These are phyloP conservation scores for Lignosus rhinocerotis DNA, from an alignment of 1,284 basidiomycete genomes.

Conservation along the genomic window DNA sequence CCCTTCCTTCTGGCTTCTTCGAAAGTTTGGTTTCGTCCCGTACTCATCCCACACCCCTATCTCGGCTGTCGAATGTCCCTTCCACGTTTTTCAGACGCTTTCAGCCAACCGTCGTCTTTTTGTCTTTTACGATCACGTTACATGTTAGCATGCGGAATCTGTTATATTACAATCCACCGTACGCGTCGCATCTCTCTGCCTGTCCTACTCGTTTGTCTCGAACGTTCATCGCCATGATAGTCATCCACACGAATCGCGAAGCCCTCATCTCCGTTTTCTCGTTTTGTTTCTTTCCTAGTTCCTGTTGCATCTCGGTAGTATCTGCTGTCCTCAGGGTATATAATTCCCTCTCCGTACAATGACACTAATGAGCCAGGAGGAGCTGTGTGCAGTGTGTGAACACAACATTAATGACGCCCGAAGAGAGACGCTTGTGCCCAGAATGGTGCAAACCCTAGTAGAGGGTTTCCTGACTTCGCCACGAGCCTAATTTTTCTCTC, in stretches of 20 bases:
- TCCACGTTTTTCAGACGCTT: slow-evolving; percentile 30
- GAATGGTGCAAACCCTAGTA: slow-evolving; percentile 8
- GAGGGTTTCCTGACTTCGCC: slow-evolving; percentile 13
- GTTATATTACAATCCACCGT: slow-evolving; percentile 25
- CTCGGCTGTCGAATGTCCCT: slow-evolving; percentile 24
- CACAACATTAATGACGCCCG: background rate
- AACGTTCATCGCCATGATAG: slow-evolving; percentile 20
- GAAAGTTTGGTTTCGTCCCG: slow-evolving; percentile 20
- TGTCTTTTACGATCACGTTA: slow-evolving; percentile 26
- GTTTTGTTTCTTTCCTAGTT: slow-evolving; percentile 31
- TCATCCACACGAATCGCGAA: slow-evolving; percentile 20
- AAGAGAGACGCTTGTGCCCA: background rate
- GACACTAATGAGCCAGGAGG: slow-evolving; percentile 22
- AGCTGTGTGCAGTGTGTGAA: too few relatives aligned
- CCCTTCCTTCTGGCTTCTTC: slow-evolving; percentile 15
- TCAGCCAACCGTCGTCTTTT: slow-evolving; percentile 23
- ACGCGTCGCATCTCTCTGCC: slow-evolving; percentile 23
- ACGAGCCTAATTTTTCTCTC: slow-evolving; percentile 20
- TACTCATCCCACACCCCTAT: slow-evolving; percentile 23
- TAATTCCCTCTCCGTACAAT: slow-evolving; percentile 17
- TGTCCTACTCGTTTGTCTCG: slow-evolving; percentile 12
- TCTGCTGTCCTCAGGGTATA: slow-evolving; percentile 25
- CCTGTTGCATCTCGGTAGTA: slow-evolving; percentile 32
- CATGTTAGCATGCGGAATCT: slow-evolving; percentile 32
- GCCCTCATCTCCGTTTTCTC: slow-evolving; percentile 25